A percentile compares a stretch with the other conserved stretches of the same genome.
phyloP scores from a whole-genome alignment of 768 basidiomycete species.

The Candolleomyces eurysporus region DNA sequence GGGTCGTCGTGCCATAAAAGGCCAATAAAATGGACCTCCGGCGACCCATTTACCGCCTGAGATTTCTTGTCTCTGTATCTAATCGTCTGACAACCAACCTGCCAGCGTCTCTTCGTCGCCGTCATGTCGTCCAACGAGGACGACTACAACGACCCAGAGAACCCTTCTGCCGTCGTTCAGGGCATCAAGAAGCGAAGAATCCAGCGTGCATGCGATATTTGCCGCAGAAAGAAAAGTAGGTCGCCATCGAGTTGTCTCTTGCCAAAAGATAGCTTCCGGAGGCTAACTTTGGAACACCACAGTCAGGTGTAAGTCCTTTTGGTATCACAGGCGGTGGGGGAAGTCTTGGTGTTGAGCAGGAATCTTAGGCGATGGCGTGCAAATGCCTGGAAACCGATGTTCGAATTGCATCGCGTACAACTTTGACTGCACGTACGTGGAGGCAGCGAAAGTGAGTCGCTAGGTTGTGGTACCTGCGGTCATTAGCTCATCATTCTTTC shows the following conservation, averaged over 20 bases:
- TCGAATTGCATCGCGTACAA: constrained; percentile 66
- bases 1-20: no score
- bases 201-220: constrained; percentile 80
- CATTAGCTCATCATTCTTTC: not conserved
- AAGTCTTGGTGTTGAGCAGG: no score
- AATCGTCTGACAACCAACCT: not conserved
- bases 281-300: not conserved
- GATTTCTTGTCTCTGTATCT: no score
- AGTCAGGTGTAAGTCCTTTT: constrained; percentile 60
- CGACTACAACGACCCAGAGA: constrained; percentile 50
- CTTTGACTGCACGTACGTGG: constrained; percentile 67
- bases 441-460: constrained; percentile 59
- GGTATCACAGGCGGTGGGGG: not conserved
- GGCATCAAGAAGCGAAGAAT: constrained; percentile 66
- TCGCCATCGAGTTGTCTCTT: constrained; percentile 16
- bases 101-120: not conserved
- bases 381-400: constrained; percentile 64
- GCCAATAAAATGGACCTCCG: no score
- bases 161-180: constrained; percentile 21
- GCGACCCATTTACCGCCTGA: no score
- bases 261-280: not conserved
- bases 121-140: constrained; percentile 68
- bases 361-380: constrained; percentile 62
- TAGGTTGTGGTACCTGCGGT: constrained; percentile 12
- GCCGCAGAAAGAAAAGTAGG: constrained; percentile 78